Evolutionary conservation across 83 land plant species (phyloP).

Genomic region (Picea abies): DNA sequence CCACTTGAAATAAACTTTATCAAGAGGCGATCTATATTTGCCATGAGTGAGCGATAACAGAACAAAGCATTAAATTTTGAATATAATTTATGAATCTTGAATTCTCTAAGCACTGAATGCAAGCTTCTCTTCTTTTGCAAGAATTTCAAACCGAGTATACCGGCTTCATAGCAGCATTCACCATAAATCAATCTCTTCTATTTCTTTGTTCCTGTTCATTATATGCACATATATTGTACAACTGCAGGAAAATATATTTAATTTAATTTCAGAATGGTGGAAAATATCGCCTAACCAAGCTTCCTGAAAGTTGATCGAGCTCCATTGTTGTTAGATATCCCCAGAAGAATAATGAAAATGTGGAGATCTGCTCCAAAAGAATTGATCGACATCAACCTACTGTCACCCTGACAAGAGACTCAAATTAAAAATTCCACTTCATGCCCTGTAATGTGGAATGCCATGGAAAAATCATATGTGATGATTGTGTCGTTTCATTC

Average conservation of each 20-base stretch:
- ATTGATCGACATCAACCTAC: not conserved
- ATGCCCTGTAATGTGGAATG: not conserved
- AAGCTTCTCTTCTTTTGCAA: not conserved
- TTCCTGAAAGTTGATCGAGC: not conserved
- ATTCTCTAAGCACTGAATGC: constrained; percentile 2
- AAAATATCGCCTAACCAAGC: not conserved
- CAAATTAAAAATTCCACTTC: not conserved
- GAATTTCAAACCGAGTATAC: not conserved
- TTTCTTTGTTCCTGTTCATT: not conserved
- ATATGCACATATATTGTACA: constrained; percentile 1
- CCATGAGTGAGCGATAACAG: not conserved
- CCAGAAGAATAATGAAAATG: not conserved
- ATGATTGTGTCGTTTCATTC: not conserved
- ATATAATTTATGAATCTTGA: not conserved
- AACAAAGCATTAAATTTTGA: not conserved
- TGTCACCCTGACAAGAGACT: not conserved
- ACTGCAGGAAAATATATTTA: constrained; percentile 1
- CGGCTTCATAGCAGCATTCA: not conserved
- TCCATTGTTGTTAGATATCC: not conserved
- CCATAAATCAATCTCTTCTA: not conserved
- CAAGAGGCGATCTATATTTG: not conserved
- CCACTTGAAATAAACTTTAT: not conserved
- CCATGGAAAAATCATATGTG: not conserved
- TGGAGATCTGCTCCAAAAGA: constrained; percentile 3
- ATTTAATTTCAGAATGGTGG: not conserved